Percentiles rank a stretch among this genome's conserved stretches.
Conservation (phyloP, 257 asterid genomes). For the Plectranthus barbatus region DNA sequence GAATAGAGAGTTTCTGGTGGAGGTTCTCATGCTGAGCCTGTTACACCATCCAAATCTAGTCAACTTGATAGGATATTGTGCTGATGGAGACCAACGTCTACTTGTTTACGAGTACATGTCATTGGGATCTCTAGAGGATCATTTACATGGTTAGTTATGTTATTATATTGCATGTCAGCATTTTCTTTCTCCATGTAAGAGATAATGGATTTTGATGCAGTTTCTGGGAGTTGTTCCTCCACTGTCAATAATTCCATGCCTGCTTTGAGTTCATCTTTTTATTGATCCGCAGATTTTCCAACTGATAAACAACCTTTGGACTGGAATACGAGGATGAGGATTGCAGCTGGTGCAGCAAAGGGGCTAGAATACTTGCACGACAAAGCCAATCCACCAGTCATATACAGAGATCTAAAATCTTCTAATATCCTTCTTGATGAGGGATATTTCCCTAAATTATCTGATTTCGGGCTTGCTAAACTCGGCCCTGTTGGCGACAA, state of each 20-base stretch:
- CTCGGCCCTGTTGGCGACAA: constrained; percentile 97
- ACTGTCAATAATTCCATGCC: not conserved
- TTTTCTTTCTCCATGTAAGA: not conserved
- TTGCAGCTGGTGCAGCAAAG: constrained; percentile 63
- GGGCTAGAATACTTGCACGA: constrained; percentile 55
- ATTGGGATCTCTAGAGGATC: constrained; percentile 95
- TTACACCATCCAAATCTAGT: constrained; percentile 89
- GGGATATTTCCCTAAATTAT: constrained; percentile 81
- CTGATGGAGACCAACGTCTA: constrained; percentile 96
- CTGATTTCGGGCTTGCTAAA: constrained; percentile 97
- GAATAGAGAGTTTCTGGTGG: constrained; percentile 87
- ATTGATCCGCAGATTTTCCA: constrained; percentile 51
- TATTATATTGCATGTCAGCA: not conserved
- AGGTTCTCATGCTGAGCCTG: constrained; percentile 99
- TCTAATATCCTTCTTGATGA: constrained; percentile 94
- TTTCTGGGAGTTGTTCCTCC: not conserved
- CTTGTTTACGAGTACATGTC: constrained; percentile 96
- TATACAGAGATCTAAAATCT: constrained; percentile 81
- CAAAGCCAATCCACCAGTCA: constrained; percentile 59
- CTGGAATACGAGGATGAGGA: constrained; percentile 57
- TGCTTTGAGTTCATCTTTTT: not conserved
- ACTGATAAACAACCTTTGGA: constrained; percentile 65
- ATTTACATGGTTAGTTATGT: constrained; percentile 76
- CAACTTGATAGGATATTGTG: constrained; percentile 96
- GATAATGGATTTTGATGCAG: not conserved